phyloP scores from a whole-genome alignment of 2,329 filamentous ascomycete species.

The Nemania abortiva region DNA sequence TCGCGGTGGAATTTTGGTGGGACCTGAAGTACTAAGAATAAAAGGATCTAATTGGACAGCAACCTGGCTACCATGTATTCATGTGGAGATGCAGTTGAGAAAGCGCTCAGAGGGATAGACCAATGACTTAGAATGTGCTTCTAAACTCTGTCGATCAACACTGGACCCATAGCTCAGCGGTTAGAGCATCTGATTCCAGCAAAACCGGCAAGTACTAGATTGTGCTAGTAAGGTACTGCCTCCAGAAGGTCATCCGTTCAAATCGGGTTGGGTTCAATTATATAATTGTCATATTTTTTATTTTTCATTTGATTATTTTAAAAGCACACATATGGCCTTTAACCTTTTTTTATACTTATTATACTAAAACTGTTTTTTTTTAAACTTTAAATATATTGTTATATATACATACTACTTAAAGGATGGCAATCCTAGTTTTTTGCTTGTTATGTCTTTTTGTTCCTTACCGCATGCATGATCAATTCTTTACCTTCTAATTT shows the following conservation, averaged over 20 bases:
- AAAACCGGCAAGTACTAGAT: too few species aligned
- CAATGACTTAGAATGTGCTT: too few species aligned
- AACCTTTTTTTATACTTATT: too few species aligned
- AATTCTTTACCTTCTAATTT: background rate
- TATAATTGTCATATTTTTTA: background rate
- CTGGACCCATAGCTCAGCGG: slow-evolving; percentile 14
- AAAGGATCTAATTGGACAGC: too few species aligned
- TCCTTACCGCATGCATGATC: background rate
- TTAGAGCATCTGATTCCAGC: slow-evolving; percentile 26
- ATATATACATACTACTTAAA: too few species aligned
- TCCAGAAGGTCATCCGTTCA: slow-evolving; percentile 22
- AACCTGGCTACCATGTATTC: too few species aligned
- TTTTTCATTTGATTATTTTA: background rate
- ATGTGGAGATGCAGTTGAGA: too few species aligned
- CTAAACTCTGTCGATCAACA: background rate
- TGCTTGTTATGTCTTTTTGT: background rate
- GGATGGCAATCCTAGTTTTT: background rate
- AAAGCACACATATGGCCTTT: background rate
- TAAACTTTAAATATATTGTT: too few species aligned
- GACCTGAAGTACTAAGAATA: too few species aligned
- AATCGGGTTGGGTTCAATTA: slow-evolving; percentile 12
- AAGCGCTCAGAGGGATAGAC: too few species aligned
- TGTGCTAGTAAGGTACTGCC: slow-evolving; percentile 3
- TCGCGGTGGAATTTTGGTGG: too few species aligned
- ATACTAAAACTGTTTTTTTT: too few species aligned